phyloP scores from a whole-genome alignment of 1,139 yeast genomes.

The Hemisphaericaspora subhashii region DNA sequence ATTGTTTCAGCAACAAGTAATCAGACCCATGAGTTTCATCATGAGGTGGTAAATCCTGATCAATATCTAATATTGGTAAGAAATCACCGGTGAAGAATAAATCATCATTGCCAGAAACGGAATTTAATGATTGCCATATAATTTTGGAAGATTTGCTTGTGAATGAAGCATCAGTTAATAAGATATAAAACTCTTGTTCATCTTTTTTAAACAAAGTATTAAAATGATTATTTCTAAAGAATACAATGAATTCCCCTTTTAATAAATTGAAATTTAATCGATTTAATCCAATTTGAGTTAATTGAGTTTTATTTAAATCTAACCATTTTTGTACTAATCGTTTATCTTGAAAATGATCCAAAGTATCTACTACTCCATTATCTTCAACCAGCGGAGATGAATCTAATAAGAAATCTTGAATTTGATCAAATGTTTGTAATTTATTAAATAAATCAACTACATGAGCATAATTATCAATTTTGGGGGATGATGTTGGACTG shows the following conservation, averaged over 20 bases:
- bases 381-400: slow-evolving; percentile 1
- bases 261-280: slow-evolving; percentile 43
- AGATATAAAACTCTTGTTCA: slow-evolving; percentile 50
- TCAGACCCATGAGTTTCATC: slow-evolving; percentile 32
- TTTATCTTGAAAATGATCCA: slow-evolving; percentile 15
- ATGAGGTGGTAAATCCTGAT: slow-evolving; percentile 14
- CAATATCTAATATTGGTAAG: slow-evolving; percentile 33
- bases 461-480: slow-evolving; percentile 20
- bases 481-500: background rate
- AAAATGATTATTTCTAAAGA: slow-evolving; percentile 87
- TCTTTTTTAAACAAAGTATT: slow-evolving; percentile 62
- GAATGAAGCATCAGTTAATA: slow-evolving; percentile 76
- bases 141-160: slow-evolving; percentile 36
- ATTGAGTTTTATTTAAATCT: slow-evolving; percentile 59
- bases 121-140: slow-evolving; percentile 76
- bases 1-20: slow-evolving; percentile 45
- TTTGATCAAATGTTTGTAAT: slow-evolving; percentile 43
- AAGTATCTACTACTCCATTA: background rate
- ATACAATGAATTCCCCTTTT: slow-evolving; percentile 50
- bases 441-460: slow-evolving; percentile 24
- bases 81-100: slow-evolving; percentile 65
- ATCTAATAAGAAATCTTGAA: slow-evolving; percentile 43
- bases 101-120: slow-evolving; percentile 67
- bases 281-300: slow-evolving; percentile 63
- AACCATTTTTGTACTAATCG: slow-evolving; percentile 41